Evolutionary conservation across 805 yeast species (phyloP).

Genomic region (Wickerhamiella hasegawae): DNA sequence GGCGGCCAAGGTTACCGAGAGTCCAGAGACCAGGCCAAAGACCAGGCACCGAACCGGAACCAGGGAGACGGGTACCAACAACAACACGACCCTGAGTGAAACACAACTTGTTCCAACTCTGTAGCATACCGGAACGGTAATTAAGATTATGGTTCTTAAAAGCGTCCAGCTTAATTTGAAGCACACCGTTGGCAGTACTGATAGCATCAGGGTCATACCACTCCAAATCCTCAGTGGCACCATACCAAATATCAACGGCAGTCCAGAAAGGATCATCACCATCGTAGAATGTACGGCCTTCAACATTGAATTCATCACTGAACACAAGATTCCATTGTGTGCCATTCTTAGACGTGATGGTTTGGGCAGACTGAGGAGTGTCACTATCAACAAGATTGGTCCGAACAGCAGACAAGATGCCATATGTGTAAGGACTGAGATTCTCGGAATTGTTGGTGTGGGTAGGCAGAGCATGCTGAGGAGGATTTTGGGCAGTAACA

Average conservation of each 20-base stretch:
- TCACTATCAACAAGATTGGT: constrained; percentile 52
- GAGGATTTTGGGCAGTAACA: constrained; percentile 24
- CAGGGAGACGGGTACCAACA: constrained; percentile 63
- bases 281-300: constrained; percentile 77
- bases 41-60: constrained; percentile 62
- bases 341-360: constrained; percentile 38
- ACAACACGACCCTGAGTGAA: constrained; percentile 73
- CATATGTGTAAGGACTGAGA: constrained; percentile 37
- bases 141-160: constrained; percentile 58
- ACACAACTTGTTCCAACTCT: constrained; percentile 83
- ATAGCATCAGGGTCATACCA: constrained; percentile 93
- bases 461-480: constrained; percentile 2
- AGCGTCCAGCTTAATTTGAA: constrained; percentile 62
- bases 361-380: constrained; percentile 39
- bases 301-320: constrained; percentile 80
- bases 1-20: constrained; percentile 82
- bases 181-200: constrained; percentile 57
- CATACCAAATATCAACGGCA: constrained; percentile 71
- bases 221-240: constrained; percentile 77
- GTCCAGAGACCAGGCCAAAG: constrained; percentile 97
- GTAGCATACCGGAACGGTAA: constrained; percentile 85
- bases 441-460: constrained; percentile 8
- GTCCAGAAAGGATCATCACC: constrained; percentile 90
- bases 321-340: constrained; percentile 62
- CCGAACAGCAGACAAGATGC: constrained; percentile 41